phyloP scores from a whole-genome alignment of 2,329 filamentous ascomycete genomes.

The Phyllosticta capitalensis region DNA sequence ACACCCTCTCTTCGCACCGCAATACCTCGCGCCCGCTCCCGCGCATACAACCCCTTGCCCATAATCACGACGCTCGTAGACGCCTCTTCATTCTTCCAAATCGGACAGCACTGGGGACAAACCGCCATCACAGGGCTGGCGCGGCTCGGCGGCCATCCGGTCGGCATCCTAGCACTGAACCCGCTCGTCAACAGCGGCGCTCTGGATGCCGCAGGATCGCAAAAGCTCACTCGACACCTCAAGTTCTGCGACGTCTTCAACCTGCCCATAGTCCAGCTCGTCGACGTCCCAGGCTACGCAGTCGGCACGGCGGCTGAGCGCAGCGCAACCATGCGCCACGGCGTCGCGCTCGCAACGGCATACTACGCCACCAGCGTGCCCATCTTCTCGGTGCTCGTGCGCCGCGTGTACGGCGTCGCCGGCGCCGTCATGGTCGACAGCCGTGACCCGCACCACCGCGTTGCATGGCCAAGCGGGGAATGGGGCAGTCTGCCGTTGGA shows the following conservation, averaged over 20 bases:
- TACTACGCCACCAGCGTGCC: conserved; percentile 55
- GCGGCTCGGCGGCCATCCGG: conserved; percentile 45
- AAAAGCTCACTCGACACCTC: conserved; percentile 51
- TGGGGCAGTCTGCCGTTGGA: conserved; percentile 55
- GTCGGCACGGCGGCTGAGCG: conserved; percentile 55
- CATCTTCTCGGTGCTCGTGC: conserved; percentile 53
- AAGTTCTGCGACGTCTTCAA: conserved; percentile 60
- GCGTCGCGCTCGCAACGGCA: conserved; percentile 49
- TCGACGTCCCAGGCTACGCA: conserved; percentile 52
- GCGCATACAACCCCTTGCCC: conserved; percentile 51
- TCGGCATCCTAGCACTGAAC: conserved; percentile 52
- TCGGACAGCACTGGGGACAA: conserved; percentile 52
- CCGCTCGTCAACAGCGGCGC: conserved; percentile 47
- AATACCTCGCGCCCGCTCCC: conserved; percentile 47
- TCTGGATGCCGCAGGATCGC: conserved; percentile 50
- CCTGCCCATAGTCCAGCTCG: conserved; percentile 52
- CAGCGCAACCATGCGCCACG: conserved; percentile 55
- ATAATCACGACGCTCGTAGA: conserved; percentile 52
- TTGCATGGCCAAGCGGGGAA: conserved; percentile 55
- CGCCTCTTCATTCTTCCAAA: conserved; percentile 51
- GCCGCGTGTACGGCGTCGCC: conserved; percentile 54
- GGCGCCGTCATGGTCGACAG: conserved; percentile 56
- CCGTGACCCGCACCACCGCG: conserved; percentile 50
- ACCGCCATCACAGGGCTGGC: conserved; percentile 54
- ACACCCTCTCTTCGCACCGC: conserved; percentile 44